Conservation (phyloP, 2,329 filamentous ascomycete genomes). For the Aschersonia sp. region DNA sequence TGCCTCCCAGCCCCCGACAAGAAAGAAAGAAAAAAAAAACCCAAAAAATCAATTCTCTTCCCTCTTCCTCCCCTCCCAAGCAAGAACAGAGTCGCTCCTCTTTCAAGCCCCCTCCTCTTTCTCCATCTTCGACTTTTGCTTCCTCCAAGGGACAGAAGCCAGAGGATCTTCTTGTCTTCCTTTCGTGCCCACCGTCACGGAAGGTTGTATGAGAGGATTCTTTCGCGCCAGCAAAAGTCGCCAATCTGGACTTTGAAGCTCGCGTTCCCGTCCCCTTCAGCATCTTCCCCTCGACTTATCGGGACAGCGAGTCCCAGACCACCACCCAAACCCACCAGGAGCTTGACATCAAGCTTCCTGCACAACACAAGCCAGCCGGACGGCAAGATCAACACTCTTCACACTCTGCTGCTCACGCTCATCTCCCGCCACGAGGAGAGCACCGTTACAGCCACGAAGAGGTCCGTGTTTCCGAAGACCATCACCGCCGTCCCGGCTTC, state of each 20-base stretch:
- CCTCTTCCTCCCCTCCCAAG: conserved; percentile 7
- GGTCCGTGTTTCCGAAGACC: conserved; percentile 67
- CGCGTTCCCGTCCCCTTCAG: conserved; percentile 98
- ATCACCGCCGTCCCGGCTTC: conserved; percentile 56
- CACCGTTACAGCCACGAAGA: conserved; percentile 63
- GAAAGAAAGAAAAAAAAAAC: no score
- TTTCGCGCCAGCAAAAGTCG: conserved; percentile 59
- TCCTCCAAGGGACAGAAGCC: conserved; percentile 45
- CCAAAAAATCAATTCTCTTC: conserved; percentile 3
- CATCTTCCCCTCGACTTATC: conserved; percentile 98
- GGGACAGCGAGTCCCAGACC: conserved; percentile 38
- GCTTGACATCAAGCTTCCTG: conserved; percentile 64
- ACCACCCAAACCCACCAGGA: conserved; percentile 63
- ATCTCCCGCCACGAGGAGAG: conserved; percentile 44
- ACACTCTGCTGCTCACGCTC: conserved; percentile 44
- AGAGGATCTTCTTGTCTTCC: conserved; percentile 56
- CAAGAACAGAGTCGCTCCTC: conserved; percentile 20
- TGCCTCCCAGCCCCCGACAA: conserved; percentile 20
- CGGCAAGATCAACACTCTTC: conserved; percentile 92
- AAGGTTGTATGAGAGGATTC: conserved; percentile 48
- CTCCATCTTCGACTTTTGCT: conserved; percentile 32
- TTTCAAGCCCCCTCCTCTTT: conserved; percentile 2
- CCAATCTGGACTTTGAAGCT: conserved; percentile 99
- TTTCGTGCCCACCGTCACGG: conserved; percentile 48
- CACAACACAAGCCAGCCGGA: conserved; percentile 65